These are phyloP conservation scores for Penicillium egyptiacum DNA, from an alignment of 495 filamentous ascomycete species.

Conservation along the genomic window DNA sequence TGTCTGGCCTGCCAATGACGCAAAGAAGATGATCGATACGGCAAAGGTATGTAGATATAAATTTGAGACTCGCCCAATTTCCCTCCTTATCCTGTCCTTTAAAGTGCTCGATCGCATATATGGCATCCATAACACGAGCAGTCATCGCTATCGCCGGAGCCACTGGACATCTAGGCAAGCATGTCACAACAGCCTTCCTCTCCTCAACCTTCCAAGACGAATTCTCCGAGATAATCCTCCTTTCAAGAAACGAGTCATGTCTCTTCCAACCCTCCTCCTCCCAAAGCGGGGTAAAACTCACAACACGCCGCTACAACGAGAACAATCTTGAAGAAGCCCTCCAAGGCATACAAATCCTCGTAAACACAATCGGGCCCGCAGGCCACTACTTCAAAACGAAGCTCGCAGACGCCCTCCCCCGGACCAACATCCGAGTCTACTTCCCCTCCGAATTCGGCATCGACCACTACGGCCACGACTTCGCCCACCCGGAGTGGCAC, in stretches of 20 bases:
- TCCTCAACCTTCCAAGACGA: conserved; percentile 17
- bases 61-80: neutral
- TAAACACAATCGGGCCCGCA: conserved; percentile 25
- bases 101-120: neutral
- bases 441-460: conserved; percentile 35
- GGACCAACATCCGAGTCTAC: conserved; percentile 23
- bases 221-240: conserved; percentile 28
- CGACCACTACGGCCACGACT: conserved; percentile 32
- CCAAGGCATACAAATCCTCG: conserved; percentile 23
- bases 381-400: conserved; percentile 28
- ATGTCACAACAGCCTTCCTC: conserved; percentile 26
- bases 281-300: conserved; percentile 6
- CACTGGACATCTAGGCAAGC: conserved; percentile 28
- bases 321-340: conserved; percentile 22
- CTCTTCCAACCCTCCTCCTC: conserved; percentile 2
- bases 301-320: conserved; percentile 22
- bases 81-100: neutral
- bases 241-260: conserved; percentile 20
- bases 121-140: conserved; percentile 7
- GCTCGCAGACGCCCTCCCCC: conserved; percentile 19
- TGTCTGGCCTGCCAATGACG: neutral
- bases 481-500: conserved; percentile 29
- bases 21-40: neutral
- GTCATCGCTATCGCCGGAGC: conserved; percentile 32
- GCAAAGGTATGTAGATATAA: neutral